Evolutionary conservation across 2,329 filamentous ascomycete species (phyloP), one percentile per base, ranked within the genome.

Genomic region (Aspergillus latus): DNA sequence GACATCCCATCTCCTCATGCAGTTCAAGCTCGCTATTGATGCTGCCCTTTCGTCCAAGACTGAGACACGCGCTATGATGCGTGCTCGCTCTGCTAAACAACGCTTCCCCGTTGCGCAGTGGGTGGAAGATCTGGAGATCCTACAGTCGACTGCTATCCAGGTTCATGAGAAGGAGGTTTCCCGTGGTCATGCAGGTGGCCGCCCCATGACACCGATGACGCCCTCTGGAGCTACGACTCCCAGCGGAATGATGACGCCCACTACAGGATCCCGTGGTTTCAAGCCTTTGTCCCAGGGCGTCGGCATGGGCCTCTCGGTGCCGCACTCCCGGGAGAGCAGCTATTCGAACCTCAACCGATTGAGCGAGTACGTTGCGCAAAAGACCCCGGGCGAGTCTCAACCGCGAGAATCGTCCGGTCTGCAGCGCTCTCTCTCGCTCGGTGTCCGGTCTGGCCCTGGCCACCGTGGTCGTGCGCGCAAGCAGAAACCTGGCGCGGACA

Each of bases 21-120:
- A 88, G 66, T 88, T 88, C 75, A 84, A 83, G 68, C 77, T 79
- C 60, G 83, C 85, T 9, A 87, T 88, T 59, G 74, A 82, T 11
- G 79, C 79, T 49, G 86, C 85, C 1, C 68, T 88, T 52, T 80
- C 76, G 52, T 86, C 84, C 1, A 82, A 82, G 61, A 71, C 72
- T 13, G 76, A 83, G 36, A 80, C 80, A 21, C 76, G 85, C 52
- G 81, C 82, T 1, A 76, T 81, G 64, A 88, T 88, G 85, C 79
- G 85, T 66, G 85, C 85, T 37, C 78, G 84, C 56, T 85, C 84
- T 21, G 84, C 83, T 3, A 84, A 84, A 62, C 85, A 88, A 65
- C 79, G 85, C 30, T 88, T 88, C 72, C 85, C 85, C 13, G 84
- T 88, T 13, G 82, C 82, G 2, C 84, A 87, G 64, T 88, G 85